Percentiles rank a stretch among this genome's conserved stretches.
Conservation (phyloP, 2,329 filamentous ascomycete genomes). For the Graphiopsis chlorocephala region DNA sequence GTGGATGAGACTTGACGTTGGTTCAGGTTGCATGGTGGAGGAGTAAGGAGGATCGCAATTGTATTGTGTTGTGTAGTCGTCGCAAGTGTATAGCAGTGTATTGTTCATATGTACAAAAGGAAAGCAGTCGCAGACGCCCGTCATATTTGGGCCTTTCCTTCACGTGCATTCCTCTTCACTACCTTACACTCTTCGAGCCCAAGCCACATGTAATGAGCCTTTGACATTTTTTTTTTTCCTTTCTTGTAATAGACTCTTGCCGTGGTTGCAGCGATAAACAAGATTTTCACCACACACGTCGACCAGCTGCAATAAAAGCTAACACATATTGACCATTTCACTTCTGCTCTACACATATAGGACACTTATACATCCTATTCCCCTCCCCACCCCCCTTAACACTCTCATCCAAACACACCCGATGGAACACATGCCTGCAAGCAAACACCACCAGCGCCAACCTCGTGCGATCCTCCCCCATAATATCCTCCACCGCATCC, state of each 20-base stretch:
- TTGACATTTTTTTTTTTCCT: too few relatives aligned
- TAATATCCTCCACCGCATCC: constrained; percentile 26
- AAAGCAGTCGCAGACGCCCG: neutral
- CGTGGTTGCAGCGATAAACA: too few relatives aligned
- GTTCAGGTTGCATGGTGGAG: neutral
- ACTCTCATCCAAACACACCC: constrained; percentile 60
- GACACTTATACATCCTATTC: constrained; percentile 32
- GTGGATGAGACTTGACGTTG: neutral
- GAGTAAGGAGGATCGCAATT: neutral
- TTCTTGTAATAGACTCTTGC: too few relatives aligned
- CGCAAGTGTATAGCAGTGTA: neutral
- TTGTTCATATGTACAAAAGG: neutral
- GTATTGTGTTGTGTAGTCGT: neutral
- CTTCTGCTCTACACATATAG: constrained; percentile 28
- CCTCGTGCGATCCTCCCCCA: constrained; percentile 42
- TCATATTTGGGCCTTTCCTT: too few relatives aligned
- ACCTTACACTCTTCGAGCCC: too few relatives aligned
- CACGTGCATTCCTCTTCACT: too few relatives aligned
- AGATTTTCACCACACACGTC: too few relatives aligned
- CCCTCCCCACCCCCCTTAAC: constrained; percentile 17
- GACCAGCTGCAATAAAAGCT: neutral
- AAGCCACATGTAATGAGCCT: too few relatives aligned
- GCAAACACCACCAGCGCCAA: constrained; percentile 62
- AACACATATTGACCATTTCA: neutral
- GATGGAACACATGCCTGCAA: constrained; percentile 69